Percentiles rank a stretch among this genome's conserved stretches.
These are phyloP conservation scores for Raphanus raphanistrum DNA, from an alignment of 345 rosid species.

Conservation along the genomic window DNA sequence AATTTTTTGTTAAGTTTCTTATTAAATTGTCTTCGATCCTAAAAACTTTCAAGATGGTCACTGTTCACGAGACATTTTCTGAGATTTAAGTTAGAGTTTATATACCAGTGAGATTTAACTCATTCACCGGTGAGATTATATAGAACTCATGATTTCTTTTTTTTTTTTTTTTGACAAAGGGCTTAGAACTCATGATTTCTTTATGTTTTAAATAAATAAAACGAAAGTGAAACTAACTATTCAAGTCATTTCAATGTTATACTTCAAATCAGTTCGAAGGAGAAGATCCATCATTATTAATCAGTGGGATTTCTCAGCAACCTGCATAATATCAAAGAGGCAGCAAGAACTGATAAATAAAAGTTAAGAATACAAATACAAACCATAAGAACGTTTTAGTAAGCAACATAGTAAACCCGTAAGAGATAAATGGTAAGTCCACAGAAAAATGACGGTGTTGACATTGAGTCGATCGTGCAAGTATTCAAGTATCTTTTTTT, in stretches of 20 bases:
- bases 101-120: neutral
- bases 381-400: neutral
- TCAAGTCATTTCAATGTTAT: neutral
- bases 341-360: constrained; percentile 61
- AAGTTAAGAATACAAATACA: neutral
- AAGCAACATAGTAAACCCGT: neutral
- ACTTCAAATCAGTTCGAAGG: constrained; percentile 8
- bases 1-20: too few species aligned
- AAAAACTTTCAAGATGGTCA: too few species aligned
- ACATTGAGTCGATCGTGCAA: too few species aligned
- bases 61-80: neutral
- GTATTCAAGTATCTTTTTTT: too few species aligned
- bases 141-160: too few species aligned
- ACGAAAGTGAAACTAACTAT: neutral
- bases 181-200: neutral
- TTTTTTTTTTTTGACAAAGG: too few species aligned
- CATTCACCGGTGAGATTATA: neutral
- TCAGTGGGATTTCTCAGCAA: constrained; percentile 84
- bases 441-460: too few species aligned
- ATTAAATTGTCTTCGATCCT: too few species aligned
- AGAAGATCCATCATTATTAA: constrained; percentile 55
- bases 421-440: neutral
- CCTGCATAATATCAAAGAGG: constrained; percentile 82
- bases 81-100: neutral
- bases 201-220: too few species aligned